These are phyloP conservation scores for Gaeumannomyces sp. DNA, from an alignment of 2,329 filamentous ascomycete species.

Conservation along the genomic window DNA sequence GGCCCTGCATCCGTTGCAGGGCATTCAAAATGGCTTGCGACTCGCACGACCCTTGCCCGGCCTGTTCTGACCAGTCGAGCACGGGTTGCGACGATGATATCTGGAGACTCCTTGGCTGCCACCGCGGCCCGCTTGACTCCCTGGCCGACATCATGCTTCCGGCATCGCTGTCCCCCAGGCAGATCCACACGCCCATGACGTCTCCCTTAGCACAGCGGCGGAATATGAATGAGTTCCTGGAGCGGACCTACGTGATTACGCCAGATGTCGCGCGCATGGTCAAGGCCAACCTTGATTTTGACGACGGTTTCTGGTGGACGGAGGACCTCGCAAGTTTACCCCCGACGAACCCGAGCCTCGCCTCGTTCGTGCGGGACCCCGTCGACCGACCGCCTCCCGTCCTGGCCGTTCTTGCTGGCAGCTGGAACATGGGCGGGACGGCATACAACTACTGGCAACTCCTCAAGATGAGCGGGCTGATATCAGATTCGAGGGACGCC, in stretches of 20 bases:
- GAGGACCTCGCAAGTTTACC: constrained; percentile 40
- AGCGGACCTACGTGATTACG: constrained; percentile 38
- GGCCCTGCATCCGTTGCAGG: constrained; percentile 47
- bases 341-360: constrained; percentile 30
- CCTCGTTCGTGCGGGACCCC: constrained; percentile 32
- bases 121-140: constrained; percentile 39
- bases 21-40: constrained; percentile 37
- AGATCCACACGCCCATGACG: constrained; percentile 40
- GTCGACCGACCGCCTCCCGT: constrained; percentile 40
- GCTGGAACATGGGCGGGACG: constrained; percentile 42
- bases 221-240: constrained; percentile 46
- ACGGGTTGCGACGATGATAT: constrained; percentile 33
- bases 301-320: constrained; percentile 54
- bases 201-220: constrained; percentile 43
- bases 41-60: constrained; percentile 40
- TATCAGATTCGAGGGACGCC: constrained; percentile 41
- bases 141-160: constrained; percentile 45
- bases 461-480: constrained; percentile 41
- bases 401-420: constrained; percentile 43
- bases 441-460: constrained; percentile 48
- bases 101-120: constrained; percentile 46
- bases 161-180: constrained; percentile 7
- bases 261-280: constrained; percentile 35
- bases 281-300: constrained; percentile 42
- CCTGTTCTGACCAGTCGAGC: constrained; percentile 34